Evolutionary conservation across 176 grass and related monocot genomes (phyloP), one percentile per base, ranked within the genome.

Genomic region (Themeda triandra): DNA sequence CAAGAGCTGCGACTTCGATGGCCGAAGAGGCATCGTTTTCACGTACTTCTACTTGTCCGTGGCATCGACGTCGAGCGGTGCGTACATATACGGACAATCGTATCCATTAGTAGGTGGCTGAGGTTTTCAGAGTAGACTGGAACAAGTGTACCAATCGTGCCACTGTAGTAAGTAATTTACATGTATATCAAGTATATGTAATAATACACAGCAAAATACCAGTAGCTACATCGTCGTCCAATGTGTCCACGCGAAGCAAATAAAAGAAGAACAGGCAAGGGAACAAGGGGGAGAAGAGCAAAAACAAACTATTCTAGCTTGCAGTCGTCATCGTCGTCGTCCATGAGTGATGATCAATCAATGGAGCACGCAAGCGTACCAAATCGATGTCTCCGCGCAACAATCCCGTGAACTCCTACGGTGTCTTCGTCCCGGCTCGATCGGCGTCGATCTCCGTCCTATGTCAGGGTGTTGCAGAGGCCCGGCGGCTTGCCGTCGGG

Each of bases 391-490:
- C 40, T 21, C 68, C 25, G 18, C 0, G 10, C 45, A 36, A 19
- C 29, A 15, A 76, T 53, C 15, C 29, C 44, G n/a, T n/a, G n/a
- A n/a, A n/a, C n/a, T n/a, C n/a, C n/a, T n/a, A 2, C 6, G 2
- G 35, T 10, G 10, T n/a, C 65, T 36, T 46, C 5, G 2, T 0
- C 15, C 9, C 5, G 37, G 12, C 66, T 18, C 6, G 42, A 12
- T 15, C 11, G 59, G 10, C 58, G 11, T 67, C n/a, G 10, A 15
- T 46, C 44, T 46, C 17, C 14, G 44, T 39, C 2, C 63, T 87
- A 87, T 13, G 81, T 84, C 39, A 80, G 62, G 31, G 80, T 80
- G 69, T 75, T 67, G 85, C 76, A 84, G 39, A 90, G 84, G 0
- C 84, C 80, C 48, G 80, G 75, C 48, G 48, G 68, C 75, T 83